phyloP scores from a whole-genome alignment of 345 rosid species.

The Acer saccharum region DNA sequence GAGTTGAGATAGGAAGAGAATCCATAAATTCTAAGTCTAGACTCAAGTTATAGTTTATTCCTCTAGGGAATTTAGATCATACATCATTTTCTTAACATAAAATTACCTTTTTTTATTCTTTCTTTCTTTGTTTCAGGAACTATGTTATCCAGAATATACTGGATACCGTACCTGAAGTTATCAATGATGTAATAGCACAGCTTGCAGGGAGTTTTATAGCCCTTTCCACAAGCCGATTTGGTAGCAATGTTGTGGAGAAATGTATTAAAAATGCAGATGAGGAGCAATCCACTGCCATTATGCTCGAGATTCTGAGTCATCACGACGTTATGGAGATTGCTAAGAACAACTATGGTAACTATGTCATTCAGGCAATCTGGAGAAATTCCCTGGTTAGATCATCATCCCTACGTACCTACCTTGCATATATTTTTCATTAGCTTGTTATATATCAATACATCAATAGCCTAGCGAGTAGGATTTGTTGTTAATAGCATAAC shows the following conservation, averaged over 20 bases:
- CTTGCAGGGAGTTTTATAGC: constrained; percentile 32
- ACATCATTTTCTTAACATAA: neutral
- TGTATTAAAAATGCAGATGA: constrained; percentile 28
- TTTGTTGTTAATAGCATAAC: neutral
- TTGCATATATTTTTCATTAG: neutral
- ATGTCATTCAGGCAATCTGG: constrained; percentile 42
- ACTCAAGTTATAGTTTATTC: neutral
- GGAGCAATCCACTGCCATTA: constrained; percentile 17
- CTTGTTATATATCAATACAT: too few relatives aligned
- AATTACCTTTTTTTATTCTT: neutral
- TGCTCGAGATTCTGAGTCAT: constrained; percentile 30
- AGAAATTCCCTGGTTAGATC: constrained; percentile 26
- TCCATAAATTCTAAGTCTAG: too few relatives aligned
- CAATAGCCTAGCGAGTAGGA: neutral
- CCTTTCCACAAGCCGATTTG: constrained; percentile 42
- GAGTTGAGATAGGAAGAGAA: too few relatives aligned
- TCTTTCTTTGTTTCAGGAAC: constrained; percentile 33
- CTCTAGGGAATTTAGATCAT: neutral
- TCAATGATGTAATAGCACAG: constrained; percentile 8
- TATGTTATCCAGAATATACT: constrained; percentile 52
- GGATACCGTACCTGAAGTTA: constrained; percentile 10
- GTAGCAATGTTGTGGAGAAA: constrained; percentile 56
- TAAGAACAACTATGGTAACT: constrained; percentile 41
- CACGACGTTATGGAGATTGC: constrained; percentile 20
- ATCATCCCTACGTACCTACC: neutral